phyloP scores from a whole-genome alignment of 208 protist genomes.

The Giardia muris region DNA sequence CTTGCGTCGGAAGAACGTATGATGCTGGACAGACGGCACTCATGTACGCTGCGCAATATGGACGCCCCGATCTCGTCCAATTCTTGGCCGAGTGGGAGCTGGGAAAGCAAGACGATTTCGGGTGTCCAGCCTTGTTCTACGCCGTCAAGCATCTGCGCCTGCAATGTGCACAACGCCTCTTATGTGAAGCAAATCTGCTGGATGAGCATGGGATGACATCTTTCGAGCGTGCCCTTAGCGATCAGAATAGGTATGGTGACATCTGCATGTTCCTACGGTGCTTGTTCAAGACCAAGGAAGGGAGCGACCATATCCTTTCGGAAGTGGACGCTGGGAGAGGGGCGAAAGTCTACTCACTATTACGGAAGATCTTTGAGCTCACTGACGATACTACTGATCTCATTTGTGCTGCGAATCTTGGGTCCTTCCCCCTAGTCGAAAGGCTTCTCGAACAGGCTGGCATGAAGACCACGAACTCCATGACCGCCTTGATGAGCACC shows the following conservation, averaged over 20 bases:
- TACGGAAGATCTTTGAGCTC: background rate
- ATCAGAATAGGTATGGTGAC: background rate
- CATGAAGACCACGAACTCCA: background rate
- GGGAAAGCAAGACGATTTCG: background rate
- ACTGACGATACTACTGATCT: background rate
- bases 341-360: background rate
- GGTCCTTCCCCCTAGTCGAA: background rate
- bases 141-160: background rate
- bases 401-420: background rate
- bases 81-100: background rate
- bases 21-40: background rate
- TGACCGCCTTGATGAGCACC: background rate
- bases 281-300: background rate
- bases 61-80: background rate
- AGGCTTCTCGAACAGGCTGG: background rate
- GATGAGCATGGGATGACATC: background rate
- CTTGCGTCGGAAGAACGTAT: background rate
- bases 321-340: background rate
- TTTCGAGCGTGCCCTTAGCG: background rate
- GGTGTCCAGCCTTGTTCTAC: background rate
- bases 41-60: background rate
- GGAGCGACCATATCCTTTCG: background rate
- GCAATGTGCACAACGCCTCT: background rate
- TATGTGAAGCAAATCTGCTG: background rate
- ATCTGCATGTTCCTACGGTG: background rate